A percentile compares a stretch with the other conserved stretches of the same genome.
phyloP scores from a whole-genome alignment of 495 filamentous ascomycete genomes.

The Penicillium coprophilum region DNA sequence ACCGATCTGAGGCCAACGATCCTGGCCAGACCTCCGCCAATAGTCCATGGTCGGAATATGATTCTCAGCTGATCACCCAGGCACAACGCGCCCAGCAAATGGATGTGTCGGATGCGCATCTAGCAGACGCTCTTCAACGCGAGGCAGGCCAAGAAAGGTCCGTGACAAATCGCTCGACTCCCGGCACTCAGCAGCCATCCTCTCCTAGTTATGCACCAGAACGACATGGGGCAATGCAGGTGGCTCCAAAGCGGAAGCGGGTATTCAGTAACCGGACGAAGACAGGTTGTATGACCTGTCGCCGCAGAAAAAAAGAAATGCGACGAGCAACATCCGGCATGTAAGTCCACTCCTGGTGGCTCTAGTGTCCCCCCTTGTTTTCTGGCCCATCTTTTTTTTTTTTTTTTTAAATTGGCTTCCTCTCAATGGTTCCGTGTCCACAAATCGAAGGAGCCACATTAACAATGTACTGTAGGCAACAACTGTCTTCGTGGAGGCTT shows the following conservation, averaged over 20 bases:
- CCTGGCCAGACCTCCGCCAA: slow-evolving; percentile 31
- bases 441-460: not conserved
- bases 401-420: no score
- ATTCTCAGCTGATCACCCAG: slow-evolving; percentile 42
- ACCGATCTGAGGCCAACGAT: slow-evolving; percentile 36
- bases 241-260: slow-evolving; percentile 78
- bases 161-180: slow-evolving; percentile 34
- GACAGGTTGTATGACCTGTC: slow-evolving; percentile 94
- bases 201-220: slow-evolving; percentile 42
- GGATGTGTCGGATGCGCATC: slow-evolving; percentile 51
- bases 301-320: slow-evolving; percentile 98
- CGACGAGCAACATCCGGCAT: slow-evolving; percentile 92
- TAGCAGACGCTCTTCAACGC: slow-evolving; percentile 53
- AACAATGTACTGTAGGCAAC: slow-evolving; percentile 57
- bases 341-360: slow-evolving; percentile 48
- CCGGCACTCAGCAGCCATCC: slow-evolving; percentile 33
- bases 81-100: slow-evolving; percentile 48
- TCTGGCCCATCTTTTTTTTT: not conserved
- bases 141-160: slow-evolving; percentile 44
- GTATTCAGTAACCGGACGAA: slow-evolving; percentile 96
- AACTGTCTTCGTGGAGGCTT: slow-evolving; percentile 93
- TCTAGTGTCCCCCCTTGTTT: not conserved
- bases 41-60: slow-evolving; percentile 44
- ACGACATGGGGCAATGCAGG: slow-evolving; percentile 50
- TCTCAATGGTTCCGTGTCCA: not conserved